phyloP scores from a whole-genome alignment of 352 stramenopile species.

The Lagenidium sp. region DNA sequence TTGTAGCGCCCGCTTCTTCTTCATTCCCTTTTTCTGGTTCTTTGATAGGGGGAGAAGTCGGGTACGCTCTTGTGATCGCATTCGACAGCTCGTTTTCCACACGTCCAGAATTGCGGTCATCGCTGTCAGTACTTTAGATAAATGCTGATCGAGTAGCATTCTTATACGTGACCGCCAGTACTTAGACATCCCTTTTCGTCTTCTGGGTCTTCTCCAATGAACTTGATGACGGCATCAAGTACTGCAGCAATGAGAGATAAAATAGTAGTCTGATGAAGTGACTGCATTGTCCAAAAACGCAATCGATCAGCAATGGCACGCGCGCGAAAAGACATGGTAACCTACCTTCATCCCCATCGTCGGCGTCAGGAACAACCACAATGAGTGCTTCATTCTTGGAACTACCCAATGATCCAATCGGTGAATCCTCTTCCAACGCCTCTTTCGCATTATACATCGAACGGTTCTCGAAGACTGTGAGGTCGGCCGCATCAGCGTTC shows the following conservation, averaged over 20 bases:
- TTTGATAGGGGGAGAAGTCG: no score
- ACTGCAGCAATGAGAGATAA: not conserved
- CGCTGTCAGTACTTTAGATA: no score
- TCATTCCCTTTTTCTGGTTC: no score
- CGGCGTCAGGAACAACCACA: not conserved
- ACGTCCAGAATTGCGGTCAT: no score
- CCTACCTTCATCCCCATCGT: not conserved
- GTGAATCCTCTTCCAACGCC: not conserved
- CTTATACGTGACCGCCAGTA: no score
- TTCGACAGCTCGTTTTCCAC: no score
- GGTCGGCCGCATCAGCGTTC: slow-evolving; percentile 5
- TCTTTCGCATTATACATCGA: not conserved
- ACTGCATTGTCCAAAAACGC: not conserved
- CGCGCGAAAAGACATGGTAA: not conserved
- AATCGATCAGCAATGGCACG: not conserved
- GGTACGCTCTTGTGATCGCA: no score
- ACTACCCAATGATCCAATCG: not conserved
- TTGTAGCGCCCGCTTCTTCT: no score
- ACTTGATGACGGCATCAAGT: not conserved
- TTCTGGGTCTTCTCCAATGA: not conserved
- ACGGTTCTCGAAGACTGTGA: slow-evolving; percentile 5
- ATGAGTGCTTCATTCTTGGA: not conserved
- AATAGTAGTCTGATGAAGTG: not conserved
- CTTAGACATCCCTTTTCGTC: not conserved
- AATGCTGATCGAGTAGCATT: no score